Conservation (phyloP, 2,329 filamentous ascomycete genomes). For the Neodidymelliopsis sp. region DNA sequence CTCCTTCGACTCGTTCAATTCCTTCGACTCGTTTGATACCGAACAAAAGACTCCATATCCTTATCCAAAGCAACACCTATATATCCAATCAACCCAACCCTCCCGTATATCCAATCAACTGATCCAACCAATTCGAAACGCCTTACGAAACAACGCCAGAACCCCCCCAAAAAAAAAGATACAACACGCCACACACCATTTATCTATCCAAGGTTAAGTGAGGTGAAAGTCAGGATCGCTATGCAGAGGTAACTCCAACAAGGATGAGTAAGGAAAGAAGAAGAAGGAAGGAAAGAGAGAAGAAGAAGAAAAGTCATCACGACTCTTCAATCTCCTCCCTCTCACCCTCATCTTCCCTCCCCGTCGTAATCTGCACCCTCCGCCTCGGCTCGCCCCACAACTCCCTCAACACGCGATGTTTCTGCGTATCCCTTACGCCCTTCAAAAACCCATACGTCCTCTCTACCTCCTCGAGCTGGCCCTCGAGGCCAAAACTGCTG, state of each 20-base stretch:
- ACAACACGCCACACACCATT: constrained; percentile 1
- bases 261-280: not conserved
- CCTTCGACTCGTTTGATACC: too few species aligned
- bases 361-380: constrained; percentile 37
- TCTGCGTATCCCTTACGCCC: constrained; percentile 78
- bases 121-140: too few species aligned
- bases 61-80: not conserved
- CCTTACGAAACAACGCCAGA: too few species aligned
- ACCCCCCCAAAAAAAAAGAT: not conserved
- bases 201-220: not conserved
- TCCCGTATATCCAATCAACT: too few species aligned
- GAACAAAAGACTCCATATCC: not conserved
- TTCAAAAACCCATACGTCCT: constrained; percentile 81
- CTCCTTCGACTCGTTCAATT: too few species aligned
- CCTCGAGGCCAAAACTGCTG: constrained; percentile 77
- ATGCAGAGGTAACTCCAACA: not conserved
- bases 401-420: constrained; percentile 81
- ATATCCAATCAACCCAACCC: too few species aligned
- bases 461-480: constrained; percentile 84
- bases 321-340: constrained; percentile 27
- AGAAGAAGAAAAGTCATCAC: not conserved
- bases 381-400: constrained; percentile 58
- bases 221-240: too few species aligned
- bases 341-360: constrained; percentile 23
- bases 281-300: not conserved